Base-by-base conservation (phyloP, 2,329 filamentous ascomycete species). In the Cryphonectria nitschkei region DNA sequence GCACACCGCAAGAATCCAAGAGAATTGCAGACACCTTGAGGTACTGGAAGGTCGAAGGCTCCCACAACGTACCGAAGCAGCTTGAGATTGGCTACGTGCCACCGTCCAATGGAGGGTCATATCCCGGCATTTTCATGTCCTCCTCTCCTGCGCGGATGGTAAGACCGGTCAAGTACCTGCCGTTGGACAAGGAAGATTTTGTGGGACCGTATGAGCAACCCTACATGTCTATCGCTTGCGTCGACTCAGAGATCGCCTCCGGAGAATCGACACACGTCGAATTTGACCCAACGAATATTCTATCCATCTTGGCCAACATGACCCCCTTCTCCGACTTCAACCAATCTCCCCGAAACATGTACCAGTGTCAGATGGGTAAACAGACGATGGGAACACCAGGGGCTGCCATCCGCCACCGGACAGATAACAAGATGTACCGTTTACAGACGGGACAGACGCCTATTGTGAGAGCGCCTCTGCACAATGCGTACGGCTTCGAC, bases 271-370 rank as follows among this genome's bases (percentile, higher is more conserved):
- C 94, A 0, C 96, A 99, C 78, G 94, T 98, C 61, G 96, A 99
- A 81, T 93, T 93, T 77, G 92, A 95, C 70, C 95, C 96, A 1
- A 99, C 96, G 43, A 96, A 98, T 81, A 98, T 99, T 75, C 89
- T 99, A 37, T 98, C 95, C 9, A 98, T 99, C 74, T 87, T 99
- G 67, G 96, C 96, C 77, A 98, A 98, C 82, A 97, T 98, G 92
- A 99, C 96, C 0, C 96, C 96, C 3, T 99, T 99, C 83, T 98
- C 95, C 63, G 94, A 99, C 80, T 97, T 97, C 84, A 99, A 99
- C 82, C 96, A 99, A 81, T 98, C 95, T 19, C 96, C 96, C 1
- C 88, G 96, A 87, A 99, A 99, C 83, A 98, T 98, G 95, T 99
- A 98, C 80, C 93, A 97, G 80, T 98, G 95, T 84, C 96, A 98